Base-by-base conservation (phyloP, 495 filamentous ascomycete species). In the Penicillium diatomitis region DNA sequence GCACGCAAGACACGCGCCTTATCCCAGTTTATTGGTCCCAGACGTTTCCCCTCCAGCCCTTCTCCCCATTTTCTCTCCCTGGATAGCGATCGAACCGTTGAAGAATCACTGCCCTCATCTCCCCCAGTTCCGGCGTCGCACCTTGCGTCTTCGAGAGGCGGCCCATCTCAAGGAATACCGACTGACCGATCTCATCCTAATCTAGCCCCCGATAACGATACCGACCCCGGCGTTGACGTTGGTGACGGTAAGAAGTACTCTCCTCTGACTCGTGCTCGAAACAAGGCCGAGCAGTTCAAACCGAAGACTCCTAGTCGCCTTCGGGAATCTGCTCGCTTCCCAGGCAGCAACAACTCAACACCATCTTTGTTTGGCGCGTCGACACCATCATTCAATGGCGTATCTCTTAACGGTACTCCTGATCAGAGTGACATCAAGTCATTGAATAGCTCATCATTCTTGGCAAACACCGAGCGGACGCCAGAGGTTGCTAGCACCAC, bases 281-380 rank as follows among this genome's bases (percentile, higher is more conserved):
- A 58, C 11, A 62, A 63, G 29, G 71, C 70, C 3, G 61, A 72
- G 45, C 67, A 64, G 32, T 68, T 73, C 57, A 72, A 70, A 37
- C 73, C 73, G 0, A 75, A 75, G 52, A 72, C 66, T 5, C 69
- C 70, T 2, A 76, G 73, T 50, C 64, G 69, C 5, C 67, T 76
- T 43, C 70, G 72, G 34, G 65, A 67, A 42, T 49, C 64, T 9
- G 65, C 64, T 43, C 67, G 63, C 0, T 65, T 68, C 12, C 65
- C 70, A 0, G 66, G 56, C 40, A 52, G 55, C 34, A 44, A 32
- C 37, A 12, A 47, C 6, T 43, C 44, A 12, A 40, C 47, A 3
- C 38, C 47, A 0, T 43, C 51, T 7, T 35, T 27, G 10, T 11
- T 37, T 5, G 44, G 12, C 8, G 6, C 8, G 4, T 44, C 41